phyloP scores from a whole-genome alignment of 108 stramenopile species.

The Discostella stelligeroides region DNA sequence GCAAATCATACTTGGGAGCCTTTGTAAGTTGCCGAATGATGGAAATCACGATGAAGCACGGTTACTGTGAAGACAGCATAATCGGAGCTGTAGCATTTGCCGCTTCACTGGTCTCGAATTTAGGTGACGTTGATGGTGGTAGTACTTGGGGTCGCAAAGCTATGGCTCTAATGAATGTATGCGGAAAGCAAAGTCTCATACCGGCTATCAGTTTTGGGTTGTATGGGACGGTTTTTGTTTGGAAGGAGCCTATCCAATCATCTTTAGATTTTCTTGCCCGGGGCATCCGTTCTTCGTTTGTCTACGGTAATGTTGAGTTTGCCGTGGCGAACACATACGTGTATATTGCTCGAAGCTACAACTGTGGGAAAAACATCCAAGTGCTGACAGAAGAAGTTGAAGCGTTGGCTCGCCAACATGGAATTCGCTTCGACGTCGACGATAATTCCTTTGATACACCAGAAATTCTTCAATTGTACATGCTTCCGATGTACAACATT shows the following conservation, averaged over 20 bases:
- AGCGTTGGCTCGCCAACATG: conserved; percentile 13
- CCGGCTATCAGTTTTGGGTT: neutral
- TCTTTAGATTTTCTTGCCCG: neutral
- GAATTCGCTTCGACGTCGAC: neutral
- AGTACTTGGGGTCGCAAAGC: conserved; percentile 18
- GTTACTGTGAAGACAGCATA: conserved; percentile 20
- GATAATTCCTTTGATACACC: neutral
- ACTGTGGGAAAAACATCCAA: conserved; percentile 8
- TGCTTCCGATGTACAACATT: no score
- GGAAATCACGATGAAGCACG: conserved; percentile 16
- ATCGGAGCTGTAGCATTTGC: conserved; percentile 19
- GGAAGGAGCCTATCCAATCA: conserved; percentile 17
- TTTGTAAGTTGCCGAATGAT: conserved; percentile 22
- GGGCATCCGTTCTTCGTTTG: conserved; percentile 11
- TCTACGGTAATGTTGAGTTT: conserved; percentile 3
- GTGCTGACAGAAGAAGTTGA: neutral
- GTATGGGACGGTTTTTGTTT: conserved; percentile 6
- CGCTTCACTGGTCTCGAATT: conserved; percentile 1
- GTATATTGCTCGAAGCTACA: conserved; percentile 1
- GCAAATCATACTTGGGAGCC: neutral
- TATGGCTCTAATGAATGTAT: conserved; percentile 17
- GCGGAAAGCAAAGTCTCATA: neutral
- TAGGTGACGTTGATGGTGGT: conserved; percentile 28
- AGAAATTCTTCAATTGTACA: neutral
- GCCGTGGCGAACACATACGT: neutral